Evolutionary conservation across 306 rosid genomes (phyloP).

Genomic region (Bauhinia variegata): DNA sequence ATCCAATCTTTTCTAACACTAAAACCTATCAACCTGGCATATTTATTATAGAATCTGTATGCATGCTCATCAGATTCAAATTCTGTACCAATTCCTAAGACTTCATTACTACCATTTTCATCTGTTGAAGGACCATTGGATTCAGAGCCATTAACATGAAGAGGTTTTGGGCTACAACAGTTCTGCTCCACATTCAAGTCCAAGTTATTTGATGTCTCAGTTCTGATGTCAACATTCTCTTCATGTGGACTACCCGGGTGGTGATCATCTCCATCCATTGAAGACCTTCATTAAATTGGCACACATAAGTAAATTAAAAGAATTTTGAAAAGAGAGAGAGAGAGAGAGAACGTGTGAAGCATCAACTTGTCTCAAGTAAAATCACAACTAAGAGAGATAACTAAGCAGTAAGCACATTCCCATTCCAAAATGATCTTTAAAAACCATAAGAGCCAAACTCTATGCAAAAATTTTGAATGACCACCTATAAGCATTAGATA

Average conservation of each 20-base stretch:
- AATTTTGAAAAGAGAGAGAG: too few relatives aligned
- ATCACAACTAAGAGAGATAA: neutral
- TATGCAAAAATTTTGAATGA: neutral
- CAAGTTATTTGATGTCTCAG: conserved; percentile 46
- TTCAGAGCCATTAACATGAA: conserved; percentile 35
- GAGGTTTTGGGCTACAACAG: conserved; percentile 43
- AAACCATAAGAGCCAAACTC: neutral
- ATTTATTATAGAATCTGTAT: conserved; percentile 54
- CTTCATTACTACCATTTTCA: conserved; percentile 7
- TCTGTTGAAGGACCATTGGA: conserved; percentile 19
- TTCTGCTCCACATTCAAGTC: conserved; percentile 68
- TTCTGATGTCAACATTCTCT: conserved; percentile 40
- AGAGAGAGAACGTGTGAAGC: neutral
- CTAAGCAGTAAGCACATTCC: neutral
- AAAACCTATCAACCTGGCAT: conserved; percentile 65
- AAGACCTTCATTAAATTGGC: conserved; percentile 41
- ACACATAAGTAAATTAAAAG: conserved; percentile 7
- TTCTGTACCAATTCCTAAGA: conserved; percentile 49
- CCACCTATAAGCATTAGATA: neutral
- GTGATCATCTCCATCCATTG: conserved; percentile 51
- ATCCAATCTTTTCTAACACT: conserved; percentile 72
- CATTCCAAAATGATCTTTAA: conserved; percentile 1
- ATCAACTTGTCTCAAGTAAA: neutral
- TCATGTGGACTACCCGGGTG: conserved; percentile 38
- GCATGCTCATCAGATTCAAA: conserved; percentile 72